Evolutionary conservation across 805 yeast species (phyloP).

Genomic region (Kluyveromyces lactis): DNA sequence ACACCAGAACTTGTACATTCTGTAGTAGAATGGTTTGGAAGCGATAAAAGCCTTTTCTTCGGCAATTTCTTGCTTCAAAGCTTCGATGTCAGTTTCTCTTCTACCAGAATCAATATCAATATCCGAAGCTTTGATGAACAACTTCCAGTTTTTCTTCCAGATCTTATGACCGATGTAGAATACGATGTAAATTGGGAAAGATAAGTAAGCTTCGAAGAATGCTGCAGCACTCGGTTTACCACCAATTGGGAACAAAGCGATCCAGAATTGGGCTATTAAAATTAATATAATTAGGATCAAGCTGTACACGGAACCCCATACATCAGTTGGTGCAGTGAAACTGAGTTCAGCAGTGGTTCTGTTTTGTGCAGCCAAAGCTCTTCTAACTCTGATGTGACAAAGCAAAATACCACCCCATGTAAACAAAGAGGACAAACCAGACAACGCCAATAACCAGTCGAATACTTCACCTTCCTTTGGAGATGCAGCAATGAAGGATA

Average conservation of each 20-base stretch:
- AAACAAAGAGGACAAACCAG: constrained; percentile 55
- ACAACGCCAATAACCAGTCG: constrained; percentile 55
- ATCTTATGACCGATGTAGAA: constrained; percentile 53
- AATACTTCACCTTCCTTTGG: constrained; percentile 46
- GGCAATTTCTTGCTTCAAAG: constrained; percentile 42
- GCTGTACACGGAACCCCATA: constrained; percentile 57
- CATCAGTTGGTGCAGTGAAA: constrained; percentile 60
- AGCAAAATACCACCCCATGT: constrained; percentile 57
- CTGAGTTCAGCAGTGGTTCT: constrained; percentile 61
- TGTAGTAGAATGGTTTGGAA: constrained; percentile 39
- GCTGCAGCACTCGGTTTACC: constrained; percentile 40
- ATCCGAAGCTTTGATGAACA: constrained; percentile 37
- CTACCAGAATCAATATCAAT: constrained; percentile 59
- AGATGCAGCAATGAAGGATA: constrained; percentile 52
- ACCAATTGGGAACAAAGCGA: constrained; percentile 65
- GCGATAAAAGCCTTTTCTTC: constrained; percentile 40
- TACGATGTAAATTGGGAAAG: constrained; percentile 51
- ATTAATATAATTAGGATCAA: constrained; percentile 49
- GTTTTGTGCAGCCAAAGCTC: constrained; percentile 57
- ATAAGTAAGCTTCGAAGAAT: constrained; percentile 62
- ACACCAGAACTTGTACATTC: constrained; percentile 41
- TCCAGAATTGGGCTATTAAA: constrained; percentile 73
- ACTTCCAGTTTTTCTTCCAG: constrained; percentile 36
- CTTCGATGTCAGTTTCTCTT: constrained; percentile 47
- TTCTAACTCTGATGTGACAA: constrained; percentile 55